Evolutionary conservation across 1,284 basidiomycete genomes (phyloP), one percentile per base, ranked within the genome.

Genomic region (Tylopilus orsonianus): DNA sequence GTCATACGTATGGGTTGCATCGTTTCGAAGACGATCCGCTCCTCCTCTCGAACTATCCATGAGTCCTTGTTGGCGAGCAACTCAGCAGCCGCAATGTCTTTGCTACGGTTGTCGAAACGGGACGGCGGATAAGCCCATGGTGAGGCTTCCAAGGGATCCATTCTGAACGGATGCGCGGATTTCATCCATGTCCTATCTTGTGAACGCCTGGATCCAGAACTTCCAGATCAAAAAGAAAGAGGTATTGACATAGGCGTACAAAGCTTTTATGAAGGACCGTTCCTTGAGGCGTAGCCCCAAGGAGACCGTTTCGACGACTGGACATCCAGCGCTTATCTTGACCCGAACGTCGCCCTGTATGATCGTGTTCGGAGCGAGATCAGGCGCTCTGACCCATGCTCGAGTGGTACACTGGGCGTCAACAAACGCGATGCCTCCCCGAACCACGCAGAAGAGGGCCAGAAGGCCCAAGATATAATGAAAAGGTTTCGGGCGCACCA

Each of bases 221-320:
- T 13, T 13, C 51, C 37, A 51, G 8, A n/a, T n/a, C n/a, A n/a
- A n/a, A n/a, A n/a, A n/a, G n/a, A n/a, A n/a, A n/a, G n/a, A n/a
- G n/a, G n/a, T n/a, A n/a, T n/a, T n/a, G n/a, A n/a, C n/a, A n/a
- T n/a, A n/a, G n/a, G n/a, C n/a, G 2, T 45, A 49, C 56, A 56
- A 26, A 7, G 44, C 41, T 38, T 58, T 58, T 22, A 49, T 12
- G 18, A 61, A 49, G 2, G 50, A 48, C 19, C 57, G 20, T 36
- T 59, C 57, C 34, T 59, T 61, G 56, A 57, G 46, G 12, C 59
- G 44, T 2, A 61, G n/a, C 14, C 59, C 59, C 23, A 58, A 22
- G 4, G 26, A 36, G 14, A 49, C 34, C 4, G 10, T 8, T n/a
- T 53, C 43, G 24, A 56, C 10, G 5, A 36, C 18, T 13, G 57